Evolutionary conservation across 495 filamentous ascomycete species (phyloP), one percentile per base, ranked within the genome.

Genomic region (Pyrenula aspistea): DNA sequence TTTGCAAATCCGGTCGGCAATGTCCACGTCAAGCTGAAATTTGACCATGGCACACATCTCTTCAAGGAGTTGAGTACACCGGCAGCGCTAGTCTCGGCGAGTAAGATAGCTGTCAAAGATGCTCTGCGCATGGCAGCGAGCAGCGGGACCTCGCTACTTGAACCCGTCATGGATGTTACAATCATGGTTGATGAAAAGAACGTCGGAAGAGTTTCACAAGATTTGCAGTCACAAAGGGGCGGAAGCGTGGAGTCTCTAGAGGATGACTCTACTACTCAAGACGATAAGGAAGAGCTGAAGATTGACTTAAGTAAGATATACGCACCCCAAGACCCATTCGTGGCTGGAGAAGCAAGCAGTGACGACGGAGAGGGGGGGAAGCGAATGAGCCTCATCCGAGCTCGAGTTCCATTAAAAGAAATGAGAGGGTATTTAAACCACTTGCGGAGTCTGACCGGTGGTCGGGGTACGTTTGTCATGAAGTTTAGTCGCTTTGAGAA

Each of bases 381-480:
- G 58, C 67, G 2, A 69, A 66, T 24, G 61, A 71, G 10, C 77
- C 77, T 52, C 71, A 87, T 99, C 57, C 80, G 81, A 2, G 94
- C 90, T 2, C 81, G 86, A 58, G 91, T 96, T 24, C 94, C 94
- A 49, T 71, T 97, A 56, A 91, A 90, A 68, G 92, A 97, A 69
- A 96, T 97, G 91, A 87, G 96, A 53, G 90, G 92, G 25, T 99
- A 99, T 71, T 70, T 97, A 63, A 90, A 87, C 68, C 88, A 94
- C 68, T 71, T 99, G 64, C 73, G 94, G 48, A 89, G 86, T 67
- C 70, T 95, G 72, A 99, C 91, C 15, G 85, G 83, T 10, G 94
- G 94, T 0, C 77, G 93, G 24, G 94, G 95, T 23, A 88, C 89
- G 2, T 89, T 99, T 68, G 87, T 93, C 24, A 91, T 99, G 89